Conservation (phyloP, 2,329 filamentous ascomycete species). For the Arthrobotrys musiformis region DNA sequence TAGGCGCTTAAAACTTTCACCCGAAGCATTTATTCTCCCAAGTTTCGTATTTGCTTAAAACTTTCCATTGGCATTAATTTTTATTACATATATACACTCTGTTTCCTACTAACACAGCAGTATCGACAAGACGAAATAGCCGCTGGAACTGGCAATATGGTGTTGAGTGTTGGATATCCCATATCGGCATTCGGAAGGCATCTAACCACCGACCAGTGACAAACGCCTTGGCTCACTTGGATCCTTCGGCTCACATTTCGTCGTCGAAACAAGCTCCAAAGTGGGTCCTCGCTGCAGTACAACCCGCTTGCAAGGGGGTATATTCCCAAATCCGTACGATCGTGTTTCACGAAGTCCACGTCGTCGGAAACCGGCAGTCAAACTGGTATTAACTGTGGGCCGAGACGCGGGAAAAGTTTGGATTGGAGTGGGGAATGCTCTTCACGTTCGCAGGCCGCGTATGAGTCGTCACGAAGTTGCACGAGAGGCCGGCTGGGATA, state of each 20-base stretch:
- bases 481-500: neutral
- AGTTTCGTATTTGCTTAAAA: too few species aligned
- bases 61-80: too few species aligned
- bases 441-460: neutral
- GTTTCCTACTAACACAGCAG: too few species aligned
- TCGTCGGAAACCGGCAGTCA: neutral
- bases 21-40: too few species aligned
- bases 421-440: too few species aligned
- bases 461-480: conserved; percentile 7
- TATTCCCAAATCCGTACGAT: neutral
- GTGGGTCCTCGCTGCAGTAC: neutral
- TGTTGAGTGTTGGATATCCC: neutral
- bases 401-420: neutral
- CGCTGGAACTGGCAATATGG: neutral
- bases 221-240: neutral
- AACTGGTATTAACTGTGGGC: neutral
- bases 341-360: neutral
- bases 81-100: too few species aligned
- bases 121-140: too few species aligned
- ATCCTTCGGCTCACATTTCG: neutral
- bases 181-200: neutral
- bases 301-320: neutral
- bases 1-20: too few species aligned
- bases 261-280: conserved; percentile 2
- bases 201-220: neutral